Percentiles rank a stretch among this genome's conserved stretches.
Evolutionary conservation across 1,284 basidiomycete species (phyloP).

Genomic region (Porogramme epimiltina): DNA sequence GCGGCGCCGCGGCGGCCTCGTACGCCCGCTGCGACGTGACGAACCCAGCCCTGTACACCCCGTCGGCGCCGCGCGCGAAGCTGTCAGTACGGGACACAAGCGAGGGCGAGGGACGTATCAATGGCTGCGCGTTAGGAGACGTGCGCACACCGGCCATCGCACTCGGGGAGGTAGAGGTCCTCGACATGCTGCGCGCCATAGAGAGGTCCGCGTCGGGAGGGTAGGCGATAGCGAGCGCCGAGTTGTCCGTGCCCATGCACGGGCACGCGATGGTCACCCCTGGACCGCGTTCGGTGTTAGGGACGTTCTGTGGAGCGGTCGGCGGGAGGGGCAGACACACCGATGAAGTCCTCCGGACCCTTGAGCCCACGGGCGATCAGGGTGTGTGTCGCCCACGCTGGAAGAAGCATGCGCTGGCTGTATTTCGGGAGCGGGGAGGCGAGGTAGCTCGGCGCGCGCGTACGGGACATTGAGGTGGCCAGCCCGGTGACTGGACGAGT

Average conservation of each 20-base stretch:
- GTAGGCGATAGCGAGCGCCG: slow-evolving; percentile 83
- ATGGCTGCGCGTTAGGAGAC: background rate
- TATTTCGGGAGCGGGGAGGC: background rate
- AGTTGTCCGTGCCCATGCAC: slow-evolving; percentile 81
- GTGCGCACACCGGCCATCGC: slow-evolving; percentile 54
- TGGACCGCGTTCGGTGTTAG: slow-evolving; percentile 28
- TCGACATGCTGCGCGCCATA: slow-evolving; percentile 74
- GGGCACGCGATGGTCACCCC: slow-evolving; percentile 92
- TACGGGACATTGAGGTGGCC: slow-evolving; percentile 91
- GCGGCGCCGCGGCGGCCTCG: slow-evolving; percentile 66
- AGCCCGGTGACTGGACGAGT: slow-evolving; percentile 47
- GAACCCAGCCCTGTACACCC: slow-evolving; percentile 90
- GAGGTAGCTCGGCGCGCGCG: slow-evolving; percentile 68
- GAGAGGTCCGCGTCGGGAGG: slow-evolving; percentile 67
- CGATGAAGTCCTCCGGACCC: slow-evolving; percentile 84
- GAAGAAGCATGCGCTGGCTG: background rate
- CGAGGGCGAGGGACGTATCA: slow-evolving; percentile 39
- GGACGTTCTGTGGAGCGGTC: too few relatives aligned
- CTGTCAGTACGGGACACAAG: background rate
- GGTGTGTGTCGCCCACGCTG: slow-evolving; percentile 92
- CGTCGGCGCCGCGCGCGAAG: too few relatives aligned
- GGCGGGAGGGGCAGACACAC: slow-evolving; percentile 42
- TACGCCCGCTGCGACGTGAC: slow-evolving; percentile 85
- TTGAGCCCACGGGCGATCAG: slow-evolving; percentile 91
- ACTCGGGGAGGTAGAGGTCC: slow-evolving; percentile 83